Base-by-base conservation (phyloP, 805 yeast genomes). In the Maudiozyma barnettii region DNA sequence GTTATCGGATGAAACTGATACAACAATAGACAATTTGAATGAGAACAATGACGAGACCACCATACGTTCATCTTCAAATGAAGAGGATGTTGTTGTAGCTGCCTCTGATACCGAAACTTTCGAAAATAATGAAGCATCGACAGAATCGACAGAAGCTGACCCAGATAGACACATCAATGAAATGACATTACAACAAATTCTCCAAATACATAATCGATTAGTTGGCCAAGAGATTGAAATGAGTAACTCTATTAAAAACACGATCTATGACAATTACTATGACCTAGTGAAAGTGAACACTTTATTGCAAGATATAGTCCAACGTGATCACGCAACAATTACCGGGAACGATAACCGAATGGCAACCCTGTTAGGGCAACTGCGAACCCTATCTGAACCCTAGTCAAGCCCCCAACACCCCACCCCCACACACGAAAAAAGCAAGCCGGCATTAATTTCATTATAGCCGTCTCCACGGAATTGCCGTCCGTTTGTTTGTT, bases 241-340 rank as follows among this genome's bases (percentile, higher is more conserved):
- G 31, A 56, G 57, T 38, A 60, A 59, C 46, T 79, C 77, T 41
- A 81, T 81, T 52, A 83, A 83, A 55, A 77, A 84, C 26, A 81
- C 83, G 39, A 80, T 83, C 10, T 83, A 83, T 62, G 85, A 83
- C 61, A 83, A 83, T 57, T 83, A 83, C 68, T 81, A 79, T 60
- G 90, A 83, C 51, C 66, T 83, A 52, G 81, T 83, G 57, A 80
- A 81, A 55, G 74, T 83, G 49, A 81, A 79, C 54, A 77, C 79
- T 42, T 74, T 81, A 3, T 63, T 83, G 31, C 22, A 40, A 5
- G 20, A 16, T n/a, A 21, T 39, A 5, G 41, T 39, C 3, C n/a
- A 39, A 13, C 29, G 13, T 10, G 41, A 39, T 3, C 13, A 14
- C 16, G 13, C 30, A 8, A 18, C 14, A 26, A 26, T 12, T 9